phyloP scores from a whole-genome alignment of 768 basidiomycete genomes.

The Calocera viscosa region DNA sequence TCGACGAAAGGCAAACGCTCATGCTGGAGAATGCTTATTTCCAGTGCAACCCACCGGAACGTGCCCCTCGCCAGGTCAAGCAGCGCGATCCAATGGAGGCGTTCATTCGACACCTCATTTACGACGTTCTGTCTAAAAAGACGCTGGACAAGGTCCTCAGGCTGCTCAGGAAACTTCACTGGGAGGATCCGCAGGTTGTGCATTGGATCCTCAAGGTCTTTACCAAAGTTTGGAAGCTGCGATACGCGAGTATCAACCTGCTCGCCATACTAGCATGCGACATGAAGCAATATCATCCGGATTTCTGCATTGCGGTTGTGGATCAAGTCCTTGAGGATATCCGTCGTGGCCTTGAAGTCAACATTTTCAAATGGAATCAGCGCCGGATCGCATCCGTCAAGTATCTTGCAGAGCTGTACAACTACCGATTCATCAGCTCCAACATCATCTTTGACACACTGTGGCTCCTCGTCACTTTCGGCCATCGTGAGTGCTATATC shows the following conservation, averaged over 20 bases:
- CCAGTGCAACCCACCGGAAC: slow-evolving; percentile 97
- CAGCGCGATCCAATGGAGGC: slow-evolving; percentile 73
- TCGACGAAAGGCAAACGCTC: slow-evolving; percentile 80
- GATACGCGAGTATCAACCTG: slow-evolving; percentile 75
- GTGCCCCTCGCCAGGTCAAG: slow-evolving; percentile 73
- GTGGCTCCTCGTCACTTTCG: slow-evolving; percentile 91
- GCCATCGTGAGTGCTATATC: slow-evolving; percentile 60
- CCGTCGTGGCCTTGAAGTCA: slow-evolving; percentile 72
- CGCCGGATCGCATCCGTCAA: slow-evolving; percentile 82
- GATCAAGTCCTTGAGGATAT: slow-evolving; percentile 94
- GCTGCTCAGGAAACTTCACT: slow-evolving; percentile 84
- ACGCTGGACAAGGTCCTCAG: slow-evolving; percentile 94
- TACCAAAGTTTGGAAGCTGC: slow-evolving; percentile 97
- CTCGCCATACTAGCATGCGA: slow-evolving; percentile 93
- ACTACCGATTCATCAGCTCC: slow-evolving; percentile 83
- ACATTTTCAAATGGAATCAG: slow-evolving; percentile 91
- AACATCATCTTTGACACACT: slow-evolving; percentile 83
- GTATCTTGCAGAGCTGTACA: slow-evolving; percentile 94
- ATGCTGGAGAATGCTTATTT: slow-evolving; percentile 97
- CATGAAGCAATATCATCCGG: slow-evolving; percentile 81
- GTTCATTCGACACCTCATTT: slow-evolving; percentile 93
- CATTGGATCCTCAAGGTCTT: slow-evolving; percentile 70
- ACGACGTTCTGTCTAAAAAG: slow-evolving; percentile 82
- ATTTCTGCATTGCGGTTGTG: slow-evolving; percentile 75
- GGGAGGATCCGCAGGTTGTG: slow-evolving; percentile 63